phyloP scores from a whole-genome alignment of 305 asterid genomes.

The Fraxinus baroniana region DNA sequence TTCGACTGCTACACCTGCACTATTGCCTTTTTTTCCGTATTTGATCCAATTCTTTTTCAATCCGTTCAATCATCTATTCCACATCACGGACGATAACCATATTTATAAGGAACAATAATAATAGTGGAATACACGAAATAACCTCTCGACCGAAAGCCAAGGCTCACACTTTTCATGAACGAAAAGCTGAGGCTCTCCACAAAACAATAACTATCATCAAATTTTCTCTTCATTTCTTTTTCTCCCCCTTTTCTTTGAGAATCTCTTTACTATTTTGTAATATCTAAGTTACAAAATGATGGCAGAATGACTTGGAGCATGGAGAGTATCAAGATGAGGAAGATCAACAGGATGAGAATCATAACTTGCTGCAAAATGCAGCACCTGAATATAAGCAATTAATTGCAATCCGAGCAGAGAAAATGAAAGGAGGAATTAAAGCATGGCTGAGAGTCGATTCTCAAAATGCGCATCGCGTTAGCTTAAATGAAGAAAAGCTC shows the following conservation, averaged over 20 bases:
- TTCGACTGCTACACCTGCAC: no score
- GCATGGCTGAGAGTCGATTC: conserved; percentile 58
- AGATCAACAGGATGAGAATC: conserved; percentile 36
- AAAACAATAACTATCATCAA: background rate
- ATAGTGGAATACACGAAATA: background rate
- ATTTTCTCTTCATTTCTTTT: background rate
- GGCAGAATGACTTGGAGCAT: conserved; percentile 22
- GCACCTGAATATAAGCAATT: conserved; percentile 56
- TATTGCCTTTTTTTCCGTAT: no score
- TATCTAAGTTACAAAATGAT: background rate
- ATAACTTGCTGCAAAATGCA: conserved; percentile 28
- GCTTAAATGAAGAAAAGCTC: conserved; percentile 81
- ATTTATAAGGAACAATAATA: background rate
- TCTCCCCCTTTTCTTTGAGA: background rate
- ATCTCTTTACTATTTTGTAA: background rate
- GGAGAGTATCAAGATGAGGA: conserved; percentile 38
- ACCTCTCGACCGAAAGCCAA: background rate
- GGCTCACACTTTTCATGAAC: background rate
- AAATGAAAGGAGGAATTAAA: conserved; percentile 60
- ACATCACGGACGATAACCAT: background rate
- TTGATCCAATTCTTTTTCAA: no score
- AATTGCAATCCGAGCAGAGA: conserved; percentile 63
- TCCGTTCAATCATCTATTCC: no score
- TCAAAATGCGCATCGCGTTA: conserved; percentile 57
- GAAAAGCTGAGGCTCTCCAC: background rate